Evolutionary conservation across 768 basidiomycete species (phyloP).

Genomic region (Pholiota molesta): DNA sequence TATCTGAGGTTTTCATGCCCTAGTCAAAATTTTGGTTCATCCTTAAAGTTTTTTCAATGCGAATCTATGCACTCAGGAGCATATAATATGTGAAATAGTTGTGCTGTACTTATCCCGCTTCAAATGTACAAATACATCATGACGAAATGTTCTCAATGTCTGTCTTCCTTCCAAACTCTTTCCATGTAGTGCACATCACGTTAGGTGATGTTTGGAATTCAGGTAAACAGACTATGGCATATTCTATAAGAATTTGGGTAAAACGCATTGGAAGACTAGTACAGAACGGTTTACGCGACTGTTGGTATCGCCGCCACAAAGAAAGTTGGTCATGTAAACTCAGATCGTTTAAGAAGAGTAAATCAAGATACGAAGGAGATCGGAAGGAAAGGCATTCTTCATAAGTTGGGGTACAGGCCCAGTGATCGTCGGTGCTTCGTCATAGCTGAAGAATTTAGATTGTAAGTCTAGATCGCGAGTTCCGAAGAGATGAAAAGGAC

Average conservation of each 20-base stretch:
- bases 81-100: no score
- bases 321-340: no score
- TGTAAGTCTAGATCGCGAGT: not conserved
- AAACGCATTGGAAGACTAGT: no score
- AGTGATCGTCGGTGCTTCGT: constrained; percentile 36
- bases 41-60: not conserved
- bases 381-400: not conserved
- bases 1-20: not conserved
- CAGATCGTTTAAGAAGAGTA: not conserved
- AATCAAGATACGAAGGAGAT: not conserved
- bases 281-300: not conserved
- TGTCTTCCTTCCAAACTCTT: no score
- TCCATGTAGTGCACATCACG: no score
- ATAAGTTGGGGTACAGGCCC: constrained; percentile 26
- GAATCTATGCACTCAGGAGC: not conserved
- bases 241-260: no score
- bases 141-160: no score
- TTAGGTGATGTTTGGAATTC: no score
- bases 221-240: no score
- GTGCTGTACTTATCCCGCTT: no score
- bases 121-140: no score
- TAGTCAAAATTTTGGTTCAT: not conserved
- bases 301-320: not conserved
- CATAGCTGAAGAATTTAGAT: constrained; percentile 63
- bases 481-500: constrained; percentile 12